These are phyloP conservation scores for Kuraishia ogatae DNA, from an alignment of 805 yeast species.

Conservation along the genomic window DNA sequence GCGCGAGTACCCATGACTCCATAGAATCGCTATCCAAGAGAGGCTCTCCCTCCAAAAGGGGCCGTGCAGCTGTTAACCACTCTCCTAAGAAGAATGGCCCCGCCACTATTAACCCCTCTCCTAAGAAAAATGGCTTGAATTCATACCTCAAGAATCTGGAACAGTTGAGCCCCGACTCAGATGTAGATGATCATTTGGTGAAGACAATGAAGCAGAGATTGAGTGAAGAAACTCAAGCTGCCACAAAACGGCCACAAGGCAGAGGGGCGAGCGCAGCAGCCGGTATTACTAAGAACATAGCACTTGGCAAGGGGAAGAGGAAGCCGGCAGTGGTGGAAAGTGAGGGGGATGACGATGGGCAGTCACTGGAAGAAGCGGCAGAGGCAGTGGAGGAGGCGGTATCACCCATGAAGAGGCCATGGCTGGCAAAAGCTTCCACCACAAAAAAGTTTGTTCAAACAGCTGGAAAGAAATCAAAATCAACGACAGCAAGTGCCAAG, in stretches of 20 bases:
- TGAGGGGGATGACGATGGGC: conserved; percentile 2
- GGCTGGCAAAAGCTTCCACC: conserved; percentile 5
- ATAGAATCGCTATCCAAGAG: background rate
- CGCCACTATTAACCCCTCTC: background rate
- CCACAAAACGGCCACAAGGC: background rate
- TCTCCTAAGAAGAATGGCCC: too few relatives aligned
- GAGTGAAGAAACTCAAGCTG: background rate
- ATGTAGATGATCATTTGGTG: conserved; percentile 3
- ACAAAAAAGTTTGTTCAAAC: background rate
- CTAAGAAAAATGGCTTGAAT: background rate
- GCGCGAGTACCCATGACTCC: background rate
- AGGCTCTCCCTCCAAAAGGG: too few relatives aligned
- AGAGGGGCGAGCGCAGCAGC: conserved; percentile 9
- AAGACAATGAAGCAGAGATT: conserved; percentile 2
- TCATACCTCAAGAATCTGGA: conserved; percentile 6
- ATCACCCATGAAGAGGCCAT: conserved; percentile 11
- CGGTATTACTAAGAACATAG: conserved; percentile 25
- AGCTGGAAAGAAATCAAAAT: background rate
- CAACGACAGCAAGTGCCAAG: background rate
- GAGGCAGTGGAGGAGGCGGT: conserved; percentile 13
- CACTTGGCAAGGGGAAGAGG: conserved; percentile 15
- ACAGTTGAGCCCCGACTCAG: conserved; percentile 10
- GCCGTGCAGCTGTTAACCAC: too few relatives aligned
- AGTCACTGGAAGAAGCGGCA: conserved; percentile 7
- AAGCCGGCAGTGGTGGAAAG: conserved; percentile 3